phyloP scores from a whole-genome alignment of 176 grass and related monocot genomes.

The barley (Hordeum vulgare) region DNA sequence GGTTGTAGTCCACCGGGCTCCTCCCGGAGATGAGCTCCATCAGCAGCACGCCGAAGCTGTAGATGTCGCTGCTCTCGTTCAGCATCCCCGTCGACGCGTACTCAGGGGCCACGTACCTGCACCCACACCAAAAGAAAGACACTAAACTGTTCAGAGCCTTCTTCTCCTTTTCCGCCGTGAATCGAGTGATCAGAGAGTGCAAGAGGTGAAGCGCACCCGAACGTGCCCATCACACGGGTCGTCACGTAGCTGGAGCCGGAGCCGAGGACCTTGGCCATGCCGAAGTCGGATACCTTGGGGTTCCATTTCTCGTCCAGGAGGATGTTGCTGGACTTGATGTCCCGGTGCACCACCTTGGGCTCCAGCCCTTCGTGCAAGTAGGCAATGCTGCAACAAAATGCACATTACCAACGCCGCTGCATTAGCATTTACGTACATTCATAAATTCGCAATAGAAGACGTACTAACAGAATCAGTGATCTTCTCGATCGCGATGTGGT shows the following conservation, averaged over 20 bases:
- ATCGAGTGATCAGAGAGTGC: background rate
- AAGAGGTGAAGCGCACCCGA: slow-evolving; percentile 42
- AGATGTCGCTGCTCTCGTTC: slow-evolving; percentile 94
- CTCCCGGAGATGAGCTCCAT: slow-evolving; percentile 95
- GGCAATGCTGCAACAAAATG: slow-evolving; percentile 50
- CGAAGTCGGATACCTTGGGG: slow-evolving; percentile 96
- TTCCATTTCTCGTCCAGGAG: slow-evolving; percentile 92
- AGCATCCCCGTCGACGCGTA: slow-evolving; percentile 96
- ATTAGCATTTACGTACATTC: too few relatives aligned
- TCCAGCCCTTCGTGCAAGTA: slow-evolving; percentile 97
- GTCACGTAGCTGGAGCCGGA: slow-evolving; percentile 91
- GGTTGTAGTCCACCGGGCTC: slow-evolving; percentile 82
- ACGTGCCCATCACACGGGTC: slow-evolving; percentile 95
- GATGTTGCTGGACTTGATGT: slow-evolving; percentile 99
- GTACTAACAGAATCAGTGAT: background rate
- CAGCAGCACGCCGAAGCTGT: slow-evolving; percentile 93
- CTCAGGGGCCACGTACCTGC: slow-evolving; percentile 92
- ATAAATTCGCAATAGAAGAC: too few relatives aligned
- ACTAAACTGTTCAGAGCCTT: background rate
- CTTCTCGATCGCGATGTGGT: background rate
- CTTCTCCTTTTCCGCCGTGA: background rate
- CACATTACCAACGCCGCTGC: too few relatives aligned
- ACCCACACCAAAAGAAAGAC: background rate
- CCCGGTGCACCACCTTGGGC: slow-evolving; percentile 91
- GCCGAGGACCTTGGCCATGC: slow-evolving; percentile 91